Evolutionary conservation across 1,139 yeast species (phyloP).

Genomic region (Pichia sp.): DNA sequence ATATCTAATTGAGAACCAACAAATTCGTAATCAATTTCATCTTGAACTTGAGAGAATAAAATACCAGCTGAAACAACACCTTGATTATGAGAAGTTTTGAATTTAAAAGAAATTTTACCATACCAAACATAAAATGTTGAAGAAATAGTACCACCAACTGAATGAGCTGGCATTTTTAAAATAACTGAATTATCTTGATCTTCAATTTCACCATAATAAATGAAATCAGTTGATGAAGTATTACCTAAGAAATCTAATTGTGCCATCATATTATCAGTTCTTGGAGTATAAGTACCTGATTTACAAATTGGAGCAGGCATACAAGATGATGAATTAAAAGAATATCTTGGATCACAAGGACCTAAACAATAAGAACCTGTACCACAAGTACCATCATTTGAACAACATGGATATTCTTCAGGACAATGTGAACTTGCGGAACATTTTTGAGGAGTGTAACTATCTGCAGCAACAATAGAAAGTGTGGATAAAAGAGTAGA

Average conservation of each 20-base stretch:
- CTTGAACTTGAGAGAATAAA: slow-evolving; percentile 69
- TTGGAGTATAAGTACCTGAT: slow-evolving; percentile 31
- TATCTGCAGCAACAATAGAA: background rate
- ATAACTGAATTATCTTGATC: slow-evolving; percentile 49
- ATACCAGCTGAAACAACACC: slow-evolving; percentile 90
- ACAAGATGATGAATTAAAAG: slow-evolving; percentile 58
- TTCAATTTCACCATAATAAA: slow-evolving; percentile 60
- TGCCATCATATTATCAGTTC: slow-evolving; percentile 30
- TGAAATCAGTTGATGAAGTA: slow-evolving; percentile 61
- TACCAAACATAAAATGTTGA: slow-evolving; percentile 81
- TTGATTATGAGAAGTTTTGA: slow-evolving; percentile 65
- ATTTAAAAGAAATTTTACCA: slow-evolving; percentile 64
- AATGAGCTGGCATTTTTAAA: slow-evolving; percentile 70
- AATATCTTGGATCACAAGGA: slow-evolving; percentile 69
- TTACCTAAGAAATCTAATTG: slow-evolving; percentile 62
- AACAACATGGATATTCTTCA: slow-evolving; percentile 68
- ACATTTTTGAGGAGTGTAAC: slow-evolving; percentile 34
- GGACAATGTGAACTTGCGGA: slow-evolving; percentile 55
- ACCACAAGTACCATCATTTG: slow-evolving; percentile 81
- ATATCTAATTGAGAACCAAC: slow-evolving; percentile 64
- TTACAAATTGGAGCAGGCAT: slow-evolving; percentile 46
- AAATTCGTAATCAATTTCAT: slow-evolving; percentile 85
- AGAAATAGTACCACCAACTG: slow-evolving; percentile 78
- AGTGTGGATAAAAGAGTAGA: background rate
- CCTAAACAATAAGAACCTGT: slow-evolving; percentile 74